phyloP scores from a whole-genome alignment of 352 stramenopile genomes.

The Aphanomyces cochlioides region DNA sequence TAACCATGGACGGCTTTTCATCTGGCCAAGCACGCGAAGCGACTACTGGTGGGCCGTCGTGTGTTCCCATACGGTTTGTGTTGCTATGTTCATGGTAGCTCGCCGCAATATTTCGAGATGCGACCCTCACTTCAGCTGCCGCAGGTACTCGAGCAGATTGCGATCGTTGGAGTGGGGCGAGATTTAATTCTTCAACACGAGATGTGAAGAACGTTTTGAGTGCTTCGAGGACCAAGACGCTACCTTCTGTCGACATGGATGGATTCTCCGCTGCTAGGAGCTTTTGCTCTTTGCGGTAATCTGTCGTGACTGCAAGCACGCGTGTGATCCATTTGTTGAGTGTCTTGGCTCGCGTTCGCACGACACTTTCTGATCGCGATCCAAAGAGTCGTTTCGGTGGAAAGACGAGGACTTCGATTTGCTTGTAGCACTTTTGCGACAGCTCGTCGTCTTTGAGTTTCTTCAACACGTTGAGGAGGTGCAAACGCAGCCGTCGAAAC shows the following conservation, averaged over 20 bases:
- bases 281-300: constrained; percentile 29
- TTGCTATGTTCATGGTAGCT: background rate
- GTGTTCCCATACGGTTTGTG: background rate
- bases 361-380: constrained; percentile 17
- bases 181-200: constrained; percentile 28
- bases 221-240: constrained; percentile 19
- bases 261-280: background rate
- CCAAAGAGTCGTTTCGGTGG: constrained; percentile 28
- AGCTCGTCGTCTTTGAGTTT: background rate
- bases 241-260: constrained; percentile 18
- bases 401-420: constrained; percentile 16
- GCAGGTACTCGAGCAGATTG: constrained; percentile 18
- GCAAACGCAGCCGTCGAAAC: constrained; percentile 12
- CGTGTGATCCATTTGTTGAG: constrained; percentile 29
- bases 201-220: constrained; percentile 18
- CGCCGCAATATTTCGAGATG: background rate
- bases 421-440: background rate
- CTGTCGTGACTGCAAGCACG: constrained; percentile 10
- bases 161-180: constrained; percentile 5
- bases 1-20: background rate
- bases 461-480: constrained; percentile 22
- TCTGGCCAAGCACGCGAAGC: background rate
- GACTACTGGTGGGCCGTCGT: background rate
- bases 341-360: constrained; percentile 19
- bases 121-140: background rate